Evolutionary conservation across 441 rosid species (phyloP).

Genomic region (Adansonia gregorii): DNA sequence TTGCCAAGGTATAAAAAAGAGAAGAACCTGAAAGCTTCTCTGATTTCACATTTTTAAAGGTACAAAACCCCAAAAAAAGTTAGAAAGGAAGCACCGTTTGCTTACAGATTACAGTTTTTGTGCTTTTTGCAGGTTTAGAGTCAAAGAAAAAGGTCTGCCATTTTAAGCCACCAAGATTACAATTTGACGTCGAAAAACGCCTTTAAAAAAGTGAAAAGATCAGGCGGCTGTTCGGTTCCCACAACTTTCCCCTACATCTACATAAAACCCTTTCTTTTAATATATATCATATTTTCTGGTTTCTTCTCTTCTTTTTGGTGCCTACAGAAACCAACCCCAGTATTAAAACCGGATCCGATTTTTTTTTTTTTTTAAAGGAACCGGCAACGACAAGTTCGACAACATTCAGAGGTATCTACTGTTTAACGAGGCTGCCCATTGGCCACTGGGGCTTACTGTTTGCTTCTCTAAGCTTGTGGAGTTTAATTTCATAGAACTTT

Average conservation of each 20-base stretch:
- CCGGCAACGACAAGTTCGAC: background rate
- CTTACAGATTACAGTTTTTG: conserved; percentile 28
- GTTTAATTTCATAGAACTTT: background rate
- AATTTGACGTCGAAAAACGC: conserved; percentile 11
- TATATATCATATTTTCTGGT: background rate
- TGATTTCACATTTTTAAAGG: conserved; percentile 15
- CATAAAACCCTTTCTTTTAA: background rate
- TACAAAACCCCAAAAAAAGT: background rate
- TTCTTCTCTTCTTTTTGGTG: background rate
- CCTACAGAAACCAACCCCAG: background rate
- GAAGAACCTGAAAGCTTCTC: conserved; percentile 25
- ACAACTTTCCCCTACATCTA: conserved; percentile 17
- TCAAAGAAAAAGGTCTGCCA: conserved; percentile 16
- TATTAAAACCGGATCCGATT: background rate
- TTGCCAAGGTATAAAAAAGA: conserved; percentile 10
- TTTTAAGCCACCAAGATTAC: conserved; percentile 10
- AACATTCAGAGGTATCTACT: too few species aligned
- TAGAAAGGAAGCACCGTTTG: conserved; percentile 31
- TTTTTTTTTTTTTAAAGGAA: too few species aligned
- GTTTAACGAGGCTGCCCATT: background rate
- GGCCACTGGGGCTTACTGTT: background rate
- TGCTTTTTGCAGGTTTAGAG: conserved; percentile 1
- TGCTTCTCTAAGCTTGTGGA: background rate
- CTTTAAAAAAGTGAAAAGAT: background rate
- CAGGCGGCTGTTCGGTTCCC: conserved; percentile 11